Percentiles rank a stretch among this genome's conserved stretches.
phyloP scores from a whole-genome alignment of 108 stramenopile species.

The Hondaea fermentalgiana region DNA sequence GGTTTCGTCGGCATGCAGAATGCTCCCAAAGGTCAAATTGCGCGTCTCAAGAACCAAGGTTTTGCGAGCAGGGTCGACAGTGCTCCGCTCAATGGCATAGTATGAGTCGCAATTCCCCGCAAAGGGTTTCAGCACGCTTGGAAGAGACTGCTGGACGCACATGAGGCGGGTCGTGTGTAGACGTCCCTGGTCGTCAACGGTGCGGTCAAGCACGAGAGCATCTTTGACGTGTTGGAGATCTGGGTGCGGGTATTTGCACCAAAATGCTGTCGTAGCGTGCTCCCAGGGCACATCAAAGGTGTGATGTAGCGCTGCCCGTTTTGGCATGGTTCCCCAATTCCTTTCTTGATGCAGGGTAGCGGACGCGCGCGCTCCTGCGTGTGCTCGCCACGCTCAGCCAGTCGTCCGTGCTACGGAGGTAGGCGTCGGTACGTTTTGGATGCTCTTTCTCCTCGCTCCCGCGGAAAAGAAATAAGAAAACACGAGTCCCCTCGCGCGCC shows the following conservation, averaged over 20 bases:
- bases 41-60: background rate
- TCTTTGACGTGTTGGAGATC: background rate
- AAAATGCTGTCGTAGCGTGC: background rate
- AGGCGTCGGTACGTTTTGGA: too few species aligned
- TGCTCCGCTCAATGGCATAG: background rate
- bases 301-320: background rate
- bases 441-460: too few species aligned
- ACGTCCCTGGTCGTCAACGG: background rate
- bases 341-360: too few species aligned
- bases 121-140: background rate
- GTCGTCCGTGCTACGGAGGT: too few species aligned
- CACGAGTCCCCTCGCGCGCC: too few species aligned
- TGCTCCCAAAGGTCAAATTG: background rate
- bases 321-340: background rate
- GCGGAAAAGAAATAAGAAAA: too few species aligned
- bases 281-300: background rate
- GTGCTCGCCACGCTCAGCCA: too few species aligned
- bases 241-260: conserved; percentile 14
- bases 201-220: background rate
- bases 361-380: too few species aligned
- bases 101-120: background rate
- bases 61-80: background rate
- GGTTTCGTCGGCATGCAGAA: background rate
- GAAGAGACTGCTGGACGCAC: background rate
- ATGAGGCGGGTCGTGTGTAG: background rate